A percentile compares a stretch with the other conserved stretches of the same genome.
Evolutionary conservation across 1,139 yeast genomes (phyloP).

Genomic region (Saccharomyces hybrid): DNA sequence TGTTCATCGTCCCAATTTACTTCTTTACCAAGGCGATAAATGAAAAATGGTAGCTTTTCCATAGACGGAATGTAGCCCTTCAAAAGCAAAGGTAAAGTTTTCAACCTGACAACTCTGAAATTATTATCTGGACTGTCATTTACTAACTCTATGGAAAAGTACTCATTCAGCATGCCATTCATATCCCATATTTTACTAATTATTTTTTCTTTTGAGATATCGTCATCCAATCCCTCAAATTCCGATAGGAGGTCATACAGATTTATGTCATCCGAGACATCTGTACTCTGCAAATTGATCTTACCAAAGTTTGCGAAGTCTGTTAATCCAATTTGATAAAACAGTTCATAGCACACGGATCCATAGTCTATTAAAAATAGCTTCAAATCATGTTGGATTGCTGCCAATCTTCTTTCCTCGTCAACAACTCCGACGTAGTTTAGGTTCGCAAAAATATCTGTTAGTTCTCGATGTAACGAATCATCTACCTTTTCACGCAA

Average conservation of each 20-base stretch:
- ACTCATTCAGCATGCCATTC: constrained; percentile 75
- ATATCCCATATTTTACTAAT: constrained; percentile 37
- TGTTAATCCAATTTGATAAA: constrained; percentile 70
- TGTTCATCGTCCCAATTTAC: constrained; percentile 63
- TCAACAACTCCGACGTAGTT: constrained; percentile 82
- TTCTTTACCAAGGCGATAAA: constrained; percentile 51
- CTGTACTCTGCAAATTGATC: constrained; percentile 37
- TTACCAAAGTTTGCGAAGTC: constrained; percentile 81
- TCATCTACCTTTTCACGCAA: constrained; percentile 47
- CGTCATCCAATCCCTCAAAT: constrained; percentile 13
- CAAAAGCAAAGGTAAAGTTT: constrained; percentile 59
- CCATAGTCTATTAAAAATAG: constrained; percentile 77
- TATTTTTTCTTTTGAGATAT: constrained; percentile 18
- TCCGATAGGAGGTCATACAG: constrained; percentile 11
- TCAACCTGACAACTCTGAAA: constrained; percentile 33
- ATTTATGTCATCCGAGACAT: constrained; percentile 16
- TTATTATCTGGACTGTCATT: constrained; percentile 23
- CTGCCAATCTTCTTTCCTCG: constrained; percentile 55
- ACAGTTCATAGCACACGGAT: constrained; percentile 56
- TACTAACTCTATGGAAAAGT: constrained; percentile 50
- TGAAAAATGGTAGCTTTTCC: constrained; percentile 57
- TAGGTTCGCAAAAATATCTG: constrained; percentile 61
- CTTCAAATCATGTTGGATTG: constrained; percentile 76
- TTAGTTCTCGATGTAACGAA: constrained; percentile 45
- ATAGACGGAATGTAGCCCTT: constrained; percentile 56